Base-by-base conservation (phyloP, 441 rosid species). In the Bruguiera hainesii region DNA sequence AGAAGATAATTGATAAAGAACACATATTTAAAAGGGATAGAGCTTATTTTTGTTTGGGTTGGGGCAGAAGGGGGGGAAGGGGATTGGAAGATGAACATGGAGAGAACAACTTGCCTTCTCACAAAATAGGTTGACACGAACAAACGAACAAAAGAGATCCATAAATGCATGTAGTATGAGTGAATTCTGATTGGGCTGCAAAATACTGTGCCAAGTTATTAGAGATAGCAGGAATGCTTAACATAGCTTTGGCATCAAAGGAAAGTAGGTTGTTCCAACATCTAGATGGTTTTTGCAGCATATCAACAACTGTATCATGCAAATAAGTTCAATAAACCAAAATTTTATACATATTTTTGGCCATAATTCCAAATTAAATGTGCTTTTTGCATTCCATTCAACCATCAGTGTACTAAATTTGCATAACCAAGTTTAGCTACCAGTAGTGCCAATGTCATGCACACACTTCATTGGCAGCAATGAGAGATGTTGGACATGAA, bases 151-250 rank as follows among this genome's bases (percentile, higher is more conserved):
- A 77, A 92, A 96, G 71, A 96, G 92, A 84, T 92, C 98, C 99
- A 96, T 96, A 79, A 96, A 96, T 1, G 96, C 93, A 63, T 96
- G 96, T 59, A 93, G 84, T 71, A 96, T 90, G 69, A 96, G 97
- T 21, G 97, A 96, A 84, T 96, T 96, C 83, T 92, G 99, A 83
- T 92, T 97, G 62, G 97, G 98, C 99, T 96, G 98, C 92, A 89
- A 88, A 84, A 83, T 73, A 78, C 83, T 74, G 82, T 83, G 81
- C 77, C 76, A 78, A 74, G 88, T 93, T 83, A 87, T 78, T 71
- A 81, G 89, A 79, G 77, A 81, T 83, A 76, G 75, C 73, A 52
- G 56, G 21, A 53, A 53, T 25, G 16, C 23, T 53, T 52, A n/a
- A 52, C 3, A 52, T 52, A 9, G 28, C 28, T 53, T 53, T 21